phyloP scores from a whole-genome alignment of 2,329 filamentous ascomycete genomes.

The Lachnellula arida region DNA sequence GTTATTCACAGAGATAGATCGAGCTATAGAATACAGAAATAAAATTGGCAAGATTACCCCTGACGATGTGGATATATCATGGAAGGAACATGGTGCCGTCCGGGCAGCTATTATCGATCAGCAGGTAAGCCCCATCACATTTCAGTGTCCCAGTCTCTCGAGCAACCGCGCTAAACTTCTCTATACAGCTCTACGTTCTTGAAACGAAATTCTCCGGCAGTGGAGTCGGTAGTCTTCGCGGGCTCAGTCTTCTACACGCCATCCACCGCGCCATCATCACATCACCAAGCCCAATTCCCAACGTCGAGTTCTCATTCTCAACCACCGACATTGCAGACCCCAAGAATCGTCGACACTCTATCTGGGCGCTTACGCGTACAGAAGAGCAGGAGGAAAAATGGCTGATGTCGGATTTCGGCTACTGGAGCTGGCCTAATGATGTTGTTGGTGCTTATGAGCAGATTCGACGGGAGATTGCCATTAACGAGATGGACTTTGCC shows the following conservation, averaged over 20 bases:
- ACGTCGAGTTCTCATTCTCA: slow-evolving; percentile 35
- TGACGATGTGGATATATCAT: slow-evolving; percentile 16
- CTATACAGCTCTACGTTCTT: slow-evolving; percentile 32
- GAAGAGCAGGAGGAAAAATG: slow-evolving; percentile 22
- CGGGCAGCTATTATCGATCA: slow-evolving; percentile 18
- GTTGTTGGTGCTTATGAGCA: slow-evolving; percentile 34
- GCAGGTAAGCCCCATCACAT: slow-evolving; percentile 10
- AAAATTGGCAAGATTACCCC: slow-evolving; percentile 1
- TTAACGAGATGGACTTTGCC: slow-evolving; percentile 8
- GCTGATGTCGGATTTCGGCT: slow-evolving; percentile 35
- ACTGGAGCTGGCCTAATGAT: slow-evolving; percentile 33
- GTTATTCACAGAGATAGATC: slow-evolving; percentile 14
- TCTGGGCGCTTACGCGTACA: slow-evolving; percentile 24
- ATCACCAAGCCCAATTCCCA: slow-evolving; percentile 31
- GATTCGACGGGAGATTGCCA: slow-evolving; percentile 18
- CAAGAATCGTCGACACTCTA: slow-evolving; percentile 4
- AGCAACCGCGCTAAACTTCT: not conserved
- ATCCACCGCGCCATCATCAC: slow-evolving; percentile 34
- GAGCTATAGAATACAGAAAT: slow-evolving; percentile 10
- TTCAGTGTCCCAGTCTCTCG: not conserved
- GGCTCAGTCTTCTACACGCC: slow-evolving; percentile 31
- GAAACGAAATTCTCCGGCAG: slow-evolving; percentile 17
- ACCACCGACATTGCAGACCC: slow-evolving; percentile 23
- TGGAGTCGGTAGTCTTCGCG: slow-evolving; percentile 24
- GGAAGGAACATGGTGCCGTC: slow-evolving; percentile 6